Evolutionary conservation across 768 basidiomycete species (phyloP).

Genomic region (Filobasidium wieringae): DNA sequence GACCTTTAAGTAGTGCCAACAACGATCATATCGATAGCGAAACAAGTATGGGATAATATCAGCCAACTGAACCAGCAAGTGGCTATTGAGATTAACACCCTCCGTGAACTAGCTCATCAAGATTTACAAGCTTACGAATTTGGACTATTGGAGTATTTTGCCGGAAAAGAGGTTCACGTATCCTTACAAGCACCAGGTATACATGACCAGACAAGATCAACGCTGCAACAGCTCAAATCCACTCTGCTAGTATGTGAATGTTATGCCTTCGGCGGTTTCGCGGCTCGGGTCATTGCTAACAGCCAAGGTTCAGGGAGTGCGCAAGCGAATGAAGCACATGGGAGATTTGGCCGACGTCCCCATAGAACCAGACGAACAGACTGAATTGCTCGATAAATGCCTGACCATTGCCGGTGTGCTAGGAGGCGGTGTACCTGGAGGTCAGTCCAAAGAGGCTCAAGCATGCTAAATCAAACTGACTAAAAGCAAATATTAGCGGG

Average conservation of each 20-base stretch:
- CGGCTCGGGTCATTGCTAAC: not conserved
- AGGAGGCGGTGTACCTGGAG: slow-evolving; percentile 92
- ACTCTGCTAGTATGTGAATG: not conserved
- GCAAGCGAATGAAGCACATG: slow-evolving; percentile 72
- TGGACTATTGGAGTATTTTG: too few relatives aligned
- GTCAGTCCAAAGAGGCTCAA: too few relatives aligned
- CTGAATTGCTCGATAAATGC: slow-evolving; percentile 65
- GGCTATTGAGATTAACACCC: too few relatives aligned
- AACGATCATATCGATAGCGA: too few relatives aligned
- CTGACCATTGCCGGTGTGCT: slow-evolving; percentile 65
- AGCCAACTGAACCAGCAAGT: too few relatives aligned
- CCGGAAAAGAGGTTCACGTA: too few relatives aligned
- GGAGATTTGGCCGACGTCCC: slow-evolving; percentile 62
- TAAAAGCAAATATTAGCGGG: slow-evolving; percentile 53
- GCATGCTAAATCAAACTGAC: not conserved
- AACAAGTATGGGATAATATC: too few relatives aligned
- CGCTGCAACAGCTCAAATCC: not conserved
- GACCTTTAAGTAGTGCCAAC: too few relatives aligned
- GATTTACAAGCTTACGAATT: too few relatives aligned
- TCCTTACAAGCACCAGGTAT: too few relatives aligned
- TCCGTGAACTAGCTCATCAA: too few relatives aligned
- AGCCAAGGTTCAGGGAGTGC: slow-evolving; percentile 53
- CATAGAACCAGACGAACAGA: slow-evolving; percentile 85
- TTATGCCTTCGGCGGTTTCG: not conserved
- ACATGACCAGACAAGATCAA: too few relatives aligned